Percentiles rank a stretch among this genome's conserved stretches.
These are phyloP conservation scores for Hippophae tibetana DNA, from an alignment of 306 rosid species.

Conservation along the genomic window DNA sequence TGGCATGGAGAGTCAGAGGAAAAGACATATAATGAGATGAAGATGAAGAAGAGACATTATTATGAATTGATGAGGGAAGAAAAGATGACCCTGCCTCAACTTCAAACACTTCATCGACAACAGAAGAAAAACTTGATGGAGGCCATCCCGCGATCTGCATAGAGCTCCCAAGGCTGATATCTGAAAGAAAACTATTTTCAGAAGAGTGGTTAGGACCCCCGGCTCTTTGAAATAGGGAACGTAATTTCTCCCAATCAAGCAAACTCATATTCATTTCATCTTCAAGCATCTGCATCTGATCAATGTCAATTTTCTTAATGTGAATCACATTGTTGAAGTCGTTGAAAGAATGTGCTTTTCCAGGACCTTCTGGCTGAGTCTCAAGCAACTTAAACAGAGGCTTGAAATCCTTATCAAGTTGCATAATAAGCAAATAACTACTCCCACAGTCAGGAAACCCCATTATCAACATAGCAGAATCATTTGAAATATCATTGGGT, in stretches of 20 bases:
- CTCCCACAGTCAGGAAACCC: slow-evolving; percentile 94
- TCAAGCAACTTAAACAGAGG: slow-evolving; percentile 84
- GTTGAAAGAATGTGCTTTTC: slow-evolving; percentile 47
- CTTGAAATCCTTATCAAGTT: slow-evolving; percentile 87
- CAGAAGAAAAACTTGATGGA: slow-evolving; percentile 77
- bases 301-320: slow-evolving; percentile 62
- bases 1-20: slow-evolving; percentile 38
- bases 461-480: slow-evolving; percentile 71
- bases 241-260: slow-evolving; percentile 62
- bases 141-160: slow-evolving; percentile 51
- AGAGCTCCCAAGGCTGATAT: slow-evolving; percentile 43
- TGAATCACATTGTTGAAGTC: slow-evolving; percentile 58
- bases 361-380: slow-evolving; percentile 52
- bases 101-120: slow-evolving; percentile 92
- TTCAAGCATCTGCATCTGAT: slow-evolving; percentile 78
- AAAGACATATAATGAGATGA: slow-evolving; percentile 23
- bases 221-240: slow-evolving; percentile 36
- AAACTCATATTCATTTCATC: slow-evolving; percentile 83
- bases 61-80: slow-evolving; percentile 1
- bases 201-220: slow-evolving; percentile 43
- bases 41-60: too few species aligned
- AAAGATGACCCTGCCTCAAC: slow-evolving; percentile 67
- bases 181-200: slow-evolving; percentile 48
- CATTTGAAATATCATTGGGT: slow-evolving; percentile 58
- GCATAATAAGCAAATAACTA: slow-evolving; percentile 72